Conservation (phyloP, 1,284 basidiomycete species). For the Agroathelia rolfsii region DNA sequence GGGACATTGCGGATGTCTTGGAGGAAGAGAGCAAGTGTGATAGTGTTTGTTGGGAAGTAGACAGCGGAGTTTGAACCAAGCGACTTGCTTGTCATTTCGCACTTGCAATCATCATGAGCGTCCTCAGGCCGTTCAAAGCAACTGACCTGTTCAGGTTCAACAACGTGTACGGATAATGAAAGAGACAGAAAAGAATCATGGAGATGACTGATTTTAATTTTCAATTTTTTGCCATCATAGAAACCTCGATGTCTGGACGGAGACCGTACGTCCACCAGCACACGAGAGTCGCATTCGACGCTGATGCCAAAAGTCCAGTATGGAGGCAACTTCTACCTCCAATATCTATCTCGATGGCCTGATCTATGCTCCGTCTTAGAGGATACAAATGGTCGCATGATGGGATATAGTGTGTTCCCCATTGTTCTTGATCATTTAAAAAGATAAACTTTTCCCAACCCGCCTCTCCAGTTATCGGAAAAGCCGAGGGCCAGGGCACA, state of each 20-base stretch:
- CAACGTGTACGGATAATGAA: slow-evolving; percentile 49
- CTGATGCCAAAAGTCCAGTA: slow-evolving; percentile 38
- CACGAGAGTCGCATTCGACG: slow-evolving; percentile 1
- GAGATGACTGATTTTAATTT: slow-evolving; percentile 2
- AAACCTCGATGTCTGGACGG: slow-evolving; percentile 89
- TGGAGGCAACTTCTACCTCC: slow-evolving; percentile 77
- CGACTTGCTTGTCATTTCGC: too few species aligned
- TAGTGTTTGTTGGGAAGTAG: too few species aligned
- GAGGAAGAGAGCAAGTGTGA: too few species aligned
- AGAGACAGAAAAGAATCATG: too few species aligned
- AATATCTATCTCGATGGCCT: slow-evolving; percentile 83
- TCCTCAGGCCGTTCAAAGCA: slow-evolving; percentile 75
- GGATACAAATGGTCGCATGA: slow-evolving; percentile 68
- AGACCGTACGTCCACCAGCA: slow-evolving; percentile 51
- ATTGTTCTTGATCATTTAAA: slow-evolving; percentile 1
- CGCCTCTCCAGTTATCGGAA: slow-evolving; percentile 84
- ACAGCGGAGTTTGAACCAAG: too few species aligned
- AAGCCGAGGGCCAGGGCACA: slow-evolving; percentile 62
- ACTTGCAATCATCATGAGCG: slow-evolving; percentile 48
- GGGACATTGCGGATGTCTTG: too few species aligned
- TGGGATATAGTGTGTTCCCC: slow-evolving; percentile 69
- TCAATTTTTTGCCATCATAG: slow-evolving; percentile 33
- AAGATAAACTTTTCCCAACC: neutral
- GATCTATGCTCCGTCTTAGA: slow-evolving; percentile 79
- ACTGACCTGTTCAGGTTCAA: slow-evolving; percentile 89